A percentile compares a stretch with the other conserved stretches of the same genome.
These are phyloP conservation scores for Rhizophagus sp. DNA, from an alignment of 192 early-diverging fungal species.

Conservation along the genomic window DNA sequence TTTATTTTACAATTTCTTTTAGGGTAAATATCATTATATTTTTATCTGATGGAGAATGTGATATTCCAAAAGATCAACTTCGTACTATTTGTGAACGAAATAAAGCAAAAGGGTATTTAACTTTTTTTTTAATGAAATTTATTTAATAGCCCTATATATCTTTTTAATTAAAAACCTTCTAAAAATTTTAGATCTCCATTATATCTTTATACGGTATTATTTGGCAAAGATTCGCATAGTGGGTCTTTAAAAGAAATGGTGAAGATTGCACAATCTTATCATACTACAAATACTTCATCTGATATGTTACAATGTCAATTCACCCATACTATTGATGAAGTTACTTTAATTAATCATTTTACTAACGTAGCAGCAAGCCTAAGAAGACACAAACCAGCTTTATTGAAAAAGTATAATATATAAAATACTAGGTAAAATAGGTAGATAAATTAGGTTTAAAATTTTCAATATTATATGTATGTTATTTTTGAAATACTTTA, in stretches of 20 bases:
- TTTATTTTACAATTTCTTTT: too few relatives aligned
- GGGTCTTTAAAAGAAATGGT: conserved; percentile 13
- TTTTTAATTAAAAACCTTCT: too few relatives aligned
- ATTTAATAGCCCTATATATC: too few relatives aligned
- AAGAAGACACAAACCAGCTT: not conserved
- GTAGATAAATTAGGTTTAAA: too few relatives aligned
- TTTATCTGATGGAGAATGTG: conserved; percentile 26
- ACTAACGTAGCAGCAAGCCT: conserved; percentile 6
- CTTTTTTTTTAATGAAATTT: not conserved
- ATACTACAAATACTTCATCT: not conserved
- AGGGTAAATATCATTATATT: conserved; percentile 32
- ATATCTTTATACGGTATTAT: conserved; percentile 20
- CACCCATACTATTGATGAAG: not conserved
- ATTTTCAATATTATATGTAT: too few relatives aligned
- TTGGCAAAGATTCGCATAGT: not conserved
- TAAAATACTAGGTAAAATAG: too few relatives aligned
- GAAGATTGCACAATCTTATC: conserved; percentile 6
- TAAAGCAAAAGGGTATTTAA: not conserved
- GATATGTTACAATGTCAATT: not conserved
- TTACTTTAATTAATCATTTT: conserved; percentile 8
- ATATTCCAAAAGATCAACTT: not conserved
- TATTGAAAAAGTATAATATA: too few relatives aligned
- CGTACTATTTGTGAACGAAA: not conserved
- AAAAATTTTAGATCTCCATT: not conserved
- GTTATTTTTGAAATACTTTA: too few relatives aligned